Evolutionary conservation across 1,284 basidiomycete genomes (phyloP), one percentile per base, ranked within the genome.

Genomic region (Inonotus obliquus): DNA sequence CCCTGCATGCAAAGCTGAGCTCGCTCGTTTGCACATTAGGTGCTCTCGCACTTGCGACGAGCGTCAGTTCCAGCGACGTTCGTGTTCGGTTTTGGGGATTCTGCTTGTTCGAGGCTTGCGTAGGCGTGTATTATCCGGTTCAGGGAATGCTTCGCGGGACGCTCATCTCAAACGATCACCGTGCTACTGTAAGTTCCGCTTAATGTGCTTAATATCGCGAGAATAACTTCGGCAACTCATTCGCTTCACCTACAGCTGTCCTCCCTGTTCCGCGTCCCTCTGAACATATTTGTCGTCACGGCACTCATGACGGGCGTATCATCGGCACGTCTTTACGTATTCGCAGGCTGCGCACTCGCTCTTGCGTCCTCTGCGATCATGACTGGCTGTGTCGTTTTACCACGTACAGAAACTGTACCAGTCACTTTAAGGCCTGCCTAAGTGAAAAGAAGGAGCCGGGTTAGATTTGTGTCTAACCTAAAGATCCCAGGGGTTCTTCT

Each of bases 51-150:
- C 76, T 89, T 41, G 81, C 81, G 0, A 63, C 76, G 10, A 81
- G 81, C 68, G 76, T 85, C n/a, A 71, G 73, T n/a, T 77, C 77
- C 6, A 62, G 66, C 13, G 74, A 74, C 63, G 82, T 85, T 59
- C 74, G 77, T 37, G 63, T 77, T 29, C 79, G 87, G 3, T 91
- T 90, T 69, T 88, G 81, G 81, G 82, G 85, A 13, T 91, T 91
- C 68, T 89, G 88, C 67, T 72, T 79, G 6, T 91, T 89, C 65
- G 88, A 91, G 70, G 84, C 81, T 9, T 89, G 86, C 67, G 88
- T 89, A 4, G 89, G 89, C 44, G 82, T 89, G 81, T 89, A 90
- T 68, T 90, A 89, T 68, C 88, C 89, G 11, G 81, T 88, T 35
- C 85, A 89, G 64, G 89, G 87, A n/a, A 89, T 87, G 79, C 73